phyloP scores from a whole-genome alignment of 352 stramenopile genomes.

The Detonula confervacea region DNA sequence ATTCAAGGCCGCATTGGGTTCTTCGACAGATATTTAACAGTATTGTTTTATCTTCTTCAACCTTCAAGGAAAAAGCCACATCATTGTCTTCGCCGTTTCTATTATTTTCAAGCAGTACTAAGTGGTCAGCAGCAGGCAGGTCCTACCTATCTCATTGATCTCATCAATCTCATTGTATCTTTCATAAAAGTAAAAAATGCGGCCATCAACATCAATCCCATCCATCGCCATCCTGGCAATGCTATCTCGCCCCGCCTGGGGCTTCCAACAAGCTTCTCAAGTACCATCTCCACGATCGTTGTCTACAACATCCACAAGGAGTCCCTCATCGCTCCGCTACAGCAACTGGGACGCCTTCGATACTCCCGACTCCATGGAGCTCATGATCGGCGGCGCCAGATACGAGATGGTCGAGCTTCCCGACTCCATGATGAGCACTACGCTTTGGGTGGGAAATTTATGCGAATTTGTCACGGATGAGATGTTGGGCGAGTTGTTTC shows the following conservation, averaged over 20 bases:
- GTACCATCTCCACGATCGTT: neutral
- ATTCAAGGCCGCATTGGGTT: neutral
- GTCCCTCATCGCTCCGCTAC: constrained; percentile 30
- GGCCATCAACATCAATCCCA: constrained; percentile 12
- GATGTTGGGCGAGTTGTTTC: constrained; percentile 72
- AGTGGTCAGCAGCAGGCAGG: neutral
- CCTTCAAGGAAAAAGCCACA: neutral
- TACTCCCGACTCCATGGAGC: constrained; percentile 63
- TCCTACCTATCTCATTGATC: neutral
- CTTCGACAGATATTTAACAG: no score
- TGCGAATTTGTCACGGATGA: constrained; percentile 83
- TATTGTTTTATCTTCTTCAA: no score
- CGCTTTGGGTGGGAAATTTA: constrained; percentile 80
- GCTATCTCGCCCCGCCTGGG: constrained; percentile 9
- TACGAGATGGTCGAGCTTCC: constrained; percentile 82
- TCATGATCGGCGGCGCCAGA: constrained; percentile 65
- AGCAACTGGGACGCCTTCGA: constrained; percentile 59
- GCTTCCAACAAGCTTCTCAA: constrained; percentile 21
- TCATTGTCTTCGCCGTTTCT: no score
- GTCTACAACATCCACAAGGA: neutral
- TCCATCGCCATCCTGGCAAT: constrained; percentile 24
- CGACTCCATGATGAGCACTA: constrained; percentile 80
- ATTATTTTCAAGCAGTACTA: no score
- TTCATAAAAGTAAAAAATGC: neutral
- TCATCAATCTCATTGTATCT: neutral